Conservation (phyloP, 73 alveolate species). For the Symbiodinium natans region DNA sequence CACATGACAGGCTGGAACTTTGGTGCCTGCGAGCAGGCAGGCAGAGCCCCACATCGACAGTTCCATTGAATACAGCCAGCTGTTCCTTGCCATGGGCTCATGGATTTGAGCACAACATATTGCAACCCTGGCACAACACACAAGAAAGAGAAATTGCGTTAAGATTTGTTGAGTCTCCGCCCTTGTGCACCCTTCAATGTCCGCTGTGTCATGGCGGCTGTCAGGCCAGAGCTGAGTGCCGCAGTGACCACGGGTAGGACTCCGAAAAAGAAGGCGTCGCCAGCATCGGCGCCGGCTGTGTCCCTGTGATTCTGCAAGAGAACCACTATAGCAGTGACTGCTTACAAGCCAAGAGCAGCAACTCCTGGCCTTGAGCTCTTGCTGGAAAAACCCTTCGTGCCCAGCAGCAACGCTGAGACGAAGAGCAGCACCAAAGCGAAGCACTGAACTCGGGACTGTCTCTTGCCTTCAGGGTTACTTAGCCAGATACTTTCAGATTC, state of each 20-base stretch:
- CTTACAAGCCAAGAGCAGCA: not conserved
- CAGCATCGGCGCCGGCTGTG: not conserved
- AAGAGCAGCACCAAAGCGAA: conserved; percentile 71
- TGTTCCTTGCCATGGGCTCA: conserved; percentile 2
- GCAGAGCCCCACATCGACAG: conserved; percentile 27
- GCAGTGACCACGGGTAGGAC: conserved; percentile 67
- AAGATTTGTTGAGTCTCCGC: not conserved
- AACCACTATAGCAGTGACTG: not conserved
- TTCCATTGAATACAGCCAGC: conserved; percentile 89
- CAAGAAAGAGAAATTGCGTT: not conserved
- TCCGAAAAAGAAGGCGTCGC: conserved; percentile 56
- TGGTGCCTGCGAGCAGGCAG: not conserved
- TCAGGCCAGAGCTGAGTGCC: conserved; percentile 69
- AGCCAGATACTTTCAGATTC: not conserved
- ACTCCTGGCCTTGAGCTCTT: not conserved
- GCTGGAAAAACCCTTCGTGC: conserved; percentile 13
- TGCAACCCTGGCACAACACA: not conserved
- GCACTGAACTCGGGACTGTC: conserved; percentile 75
- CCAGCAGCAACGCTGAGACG: conserved; percentile 77
- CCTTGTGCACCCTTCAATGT: conserved; percentile 53
- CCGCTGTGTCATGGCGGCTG: conserved; percentile 78
- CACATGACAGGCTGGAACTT: too few species aligned
- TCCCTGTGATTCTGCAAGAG: not conserved
- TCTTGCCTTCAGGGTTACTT: conserved; percentile 11
- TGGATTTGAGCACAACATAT: too few species aligned